A percentile compares a stretch with the other conserved stretches of the same genome.
Conservation (phyloP, 1,139 yeast genomes). For the Pichia sp. region DNA sequence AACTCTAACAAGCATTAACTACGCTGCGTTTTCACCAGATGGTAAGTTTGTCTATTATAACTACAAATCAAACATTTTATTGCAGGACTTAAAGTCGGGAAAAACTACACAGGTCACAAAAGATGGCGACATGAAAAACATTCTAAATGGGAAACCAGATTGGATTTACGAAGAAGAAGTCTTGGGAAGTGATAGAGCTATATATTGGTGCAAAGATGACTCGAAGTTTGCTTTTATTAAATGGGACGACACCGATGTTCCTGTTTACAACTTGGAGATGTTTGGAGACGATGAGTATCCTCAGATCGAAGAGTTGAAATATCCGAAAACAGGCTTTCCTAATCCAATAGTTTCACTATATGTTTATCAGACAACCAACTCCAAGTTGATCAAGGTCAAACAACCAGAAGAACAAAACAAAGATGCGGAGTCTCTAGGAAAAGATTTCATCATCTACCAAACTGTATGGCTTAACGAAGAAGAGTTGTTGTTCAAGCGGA, state of each 20-base stretch:
- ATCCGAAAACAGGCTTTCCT: conserved; percentile 83
- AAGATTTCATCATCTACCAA: conserved; percentile 62
- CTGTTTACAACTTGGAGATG: conserved; percentile 58
- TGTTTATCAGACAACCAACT: conserved; percentile 38
- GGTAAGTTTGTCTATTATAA: conserved; percentile 68
- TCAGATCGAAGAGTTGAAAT: conserved; percentile 51
- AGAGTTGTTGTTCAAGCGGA: conserved; percentile 54
- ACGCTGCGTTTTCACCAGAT: conserved; percentile 73
- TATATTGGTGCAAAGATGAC: conserved; percentile 90
- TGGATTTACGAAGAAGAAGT: conserved; percentile 99
- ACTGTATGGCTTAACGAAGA: conserved; percentile 62
- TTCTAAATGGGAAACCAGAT: conserved; percentile 87
- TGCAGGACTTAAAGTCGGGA: conserved; percentile 28
- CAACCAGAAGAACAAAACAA: conserved; percentile 26
- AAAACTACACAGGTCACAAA: conserved; percentile 52
- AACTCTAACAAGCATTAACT: conserved; percentile 36
- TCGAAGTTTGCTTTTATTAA: conserved; percentile 57
- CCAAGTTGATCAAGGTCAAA: conserved; percentile 17
- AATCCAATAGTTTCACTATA: conserved; percentile 60
- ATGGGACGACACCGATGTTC: conserved; percentile 70
- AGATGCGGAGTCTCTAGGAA: conserved; percentile 31
- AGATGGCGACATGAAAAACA: conserved; percentile 55
- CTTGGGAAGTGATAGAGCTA: conserved; percentile 52
- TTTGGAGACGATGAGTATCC: conserved; percentile 59
- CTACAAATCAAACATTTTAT: conserved; percentile 55